Evolutionary conservation across 176 grass and related monocot genomes (phyloP), one percentile per base, ranked within the genome.

Genomic region (Musa troglodytarum): DNA sequence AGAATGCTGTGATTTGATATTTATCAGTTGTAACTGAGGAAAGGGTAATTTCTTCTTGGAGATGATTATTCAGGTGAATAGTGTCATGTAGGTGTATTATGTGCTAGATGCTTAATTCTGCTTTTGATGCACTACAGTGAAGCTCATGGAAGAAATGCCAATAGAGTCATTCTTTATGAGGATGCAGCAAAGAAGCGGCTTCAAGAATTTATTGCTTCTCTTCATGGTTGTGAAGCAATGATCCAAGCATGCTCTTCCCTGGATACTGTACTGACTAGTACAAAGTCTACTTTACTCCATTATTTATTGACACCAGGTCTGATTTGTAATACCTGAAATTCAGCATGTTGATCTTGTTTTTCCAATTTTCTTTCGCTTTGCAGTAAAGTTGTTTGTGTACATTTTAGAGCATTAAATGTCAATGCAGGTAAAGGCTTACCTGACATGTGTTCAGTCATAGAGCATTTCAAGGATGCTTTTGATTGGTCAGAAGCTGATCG

Each of bases 401-500:
- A 53, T 63, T 65, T 71, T 73, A 17, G 63, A 52, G 59, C 11
- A 26, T 65, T 88, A 72, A 85, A 73, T 81, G 19, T 83, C 23
- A 28, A 78, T 86, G 82, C 78, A 98, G 94, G 90, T 73, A 90
- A 82, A 93, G 74, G 88, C 66, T 52, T 97, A 74, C 88, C 81
- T 74, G 34, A 97, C 58, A 77, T 91, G 23, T 92, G 72, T 19
- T 80, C 84, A 72, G 72, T 87, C 82, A 73, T 98, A 76, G 88
- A 89, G 49, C 73, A 83, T 83, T 98, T 98, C 59, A 88, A 79
- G 63, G 84, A 90, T 78, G 90, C 94, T 81, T 98, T 98, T 98
- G 86, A 98, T 91, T 98, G 94, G 94, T 88, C 94, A 83, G 88
- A 98, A 81, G 94, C 94, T 74, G 88, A 98, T 26, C 49, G 8